These are phyloP conservation scores for Sporothrix globosa DNA, from an alignment of 2,329 filamentous ascomycete species.

Conservation along the genomic window DNA sequence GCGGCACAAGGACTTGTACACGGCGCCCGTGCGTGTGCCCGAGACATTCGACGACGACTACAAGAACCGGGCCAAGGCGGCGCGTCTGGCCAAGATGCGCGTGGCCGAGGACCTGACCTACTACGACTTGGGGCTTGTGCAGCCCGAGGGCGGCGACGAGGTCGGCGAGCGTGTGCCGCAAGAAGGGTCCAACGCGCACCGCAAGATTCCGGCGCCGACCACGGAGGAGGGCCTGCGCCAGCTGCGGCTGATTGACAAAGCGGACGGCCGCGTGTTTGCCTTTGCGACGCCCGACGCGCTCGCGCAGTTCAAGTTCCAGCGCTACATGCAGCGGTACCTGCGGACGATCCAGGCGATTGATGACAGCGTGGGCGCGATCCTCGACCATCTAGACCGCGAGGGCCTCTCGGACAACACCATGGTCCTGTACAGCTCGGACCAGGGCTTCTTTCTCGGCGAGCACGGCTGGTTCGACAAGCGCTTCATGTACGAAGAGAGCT, in stretches of 20 bases:
- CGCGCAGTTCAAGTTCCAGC: constrained; percentile 58
- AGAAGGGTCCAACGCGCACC: neutral
- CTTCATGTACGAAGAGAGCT: constrained; percentile 61
- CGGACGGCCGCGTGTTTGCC: neutral
- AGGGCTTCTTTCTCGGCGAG: constrained; percentile 61
- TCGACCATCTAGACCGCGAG: neutral
- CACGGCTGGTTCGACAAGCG: constrained; percentile 63
- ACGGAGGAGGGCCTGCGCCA: neutral
- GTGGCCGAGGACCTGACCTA: constrained; percentile 57
- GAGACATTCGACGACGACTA: constrained; percentile 50
- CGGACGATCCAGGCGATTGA: constrained; percentile 57
- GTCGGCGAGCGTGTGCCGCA: neutral
- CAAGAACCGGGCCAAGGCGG: constrained; percentile 56
- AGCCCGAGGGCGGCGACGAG: constrained; percentile 49
- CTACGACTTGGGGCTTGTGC: constrained; percentile 54
- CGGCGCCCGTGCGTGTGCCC: neutral
- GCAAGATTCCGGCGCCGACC: constrained; percentile 6
- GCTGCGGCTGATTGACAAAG: neutral
- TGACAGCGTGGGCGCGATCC: constrained; percentile 55
- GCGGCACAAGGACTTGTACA: constrained; percentile 54
- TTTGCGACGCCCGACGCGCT: constrained; percentile 45
- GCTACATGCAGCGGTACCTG: constrained; percentile 60
- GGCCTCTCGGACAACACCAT: constrained; percentile 51
- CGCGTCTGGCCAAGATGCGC: constrained; percentile 55
- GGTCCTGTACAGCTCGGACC: constrained; percentile 58